These are phyloP conservation scores for Centaurea solstitialis DNA, from an alignment of 129 eudicot species.

Conservation along the genomic window DNA sequence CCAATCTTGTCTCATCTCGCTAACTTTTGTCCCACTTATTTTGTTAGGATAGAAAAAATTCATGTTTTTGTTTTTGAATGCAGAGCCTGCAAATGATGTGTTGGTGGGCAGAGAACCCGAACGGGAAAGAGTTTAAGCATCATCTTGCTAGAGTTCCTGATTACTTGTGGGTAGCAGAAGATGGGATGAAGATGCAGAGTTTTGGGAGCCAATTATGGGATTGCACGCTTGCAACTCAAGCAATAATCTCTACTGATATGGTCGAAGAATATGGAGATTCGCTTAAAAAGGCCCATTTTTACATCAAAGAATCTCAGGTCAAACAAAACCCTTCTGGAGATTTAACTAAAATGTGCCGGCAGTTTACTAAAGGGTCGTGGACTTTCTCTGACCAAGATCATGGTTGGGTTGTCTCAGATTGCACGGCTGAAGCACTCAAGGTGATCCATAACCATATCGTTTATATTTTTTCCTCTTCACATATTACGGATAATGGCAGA, in stretches of 20 bases:
- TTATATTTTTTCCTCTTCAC: not conserved
- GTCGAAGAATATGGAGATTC: slow-evolving; percentile 74
- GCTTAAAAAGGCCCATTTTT: slow-evolving; percentile 67
- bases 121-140: slow-evolving; percentile 63
- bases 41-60: too few relatives aligned
- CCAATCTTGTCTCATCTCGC: not conserved
- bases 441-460: slow-evolving; percentile 11
- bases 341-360: slow-evolving; percentile 38
- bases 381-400: slow-evolving; percentile 59
- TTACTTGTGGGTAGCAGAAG: slow-evolving; percentile 82
- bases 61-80: not conserved
- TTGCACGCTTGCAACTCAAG: slow-evolving; percentile 69
- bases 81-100: slow-evolving; percentile 51
- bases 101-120: slow-evolving; percentile 64
- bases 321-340: slow-evolving; percentile 50
- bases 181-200: slow-evolving; percentile 86
- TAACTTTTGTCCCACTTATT: too few relatives aligned
- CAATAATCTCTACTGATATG: slow-evolving; percentile 66
- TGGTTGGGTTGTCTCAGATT: slow-evolving; percentile 52
- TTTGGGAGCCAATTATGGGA: slow-evolving; percentile 90
- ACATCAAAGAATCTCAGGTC: slow-evolving; percentile 68
- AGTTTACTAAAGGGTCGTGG: slow-evolving; percentile 51
- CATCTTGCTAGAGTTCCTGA: slow-evolving; percentile 81
- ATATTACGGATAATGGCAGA: not conserved
- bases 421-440: slow-evolving; percentile 51